Evolutionary conservation across 2,329 filamentous ascomycete species (phyloP).

Genomic region (Aspergillus ibericus): DNA sequence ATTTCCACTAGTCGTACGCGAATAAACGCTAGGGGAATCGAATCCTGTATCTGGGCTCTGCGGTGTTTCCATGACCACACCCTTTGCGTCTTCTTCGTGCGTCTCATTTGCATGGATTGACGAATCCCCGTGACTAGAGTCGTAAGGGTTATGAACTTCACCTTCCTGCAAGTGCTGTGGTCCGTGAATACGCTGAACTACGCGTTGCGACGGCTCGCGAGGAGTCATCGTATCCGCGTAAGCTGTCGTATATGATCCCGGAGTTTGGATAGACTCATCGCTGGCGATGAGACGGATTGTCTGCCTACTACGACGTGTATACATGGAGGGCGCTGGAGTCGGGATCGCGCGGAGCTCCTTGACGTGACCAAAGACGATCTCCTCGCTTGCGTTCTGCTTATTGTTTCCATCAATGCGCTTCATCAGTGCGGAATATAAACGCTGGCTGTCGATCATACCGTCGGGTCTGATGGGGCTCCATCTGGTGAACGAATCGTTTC

Average conservation of each 20-base stretch:
- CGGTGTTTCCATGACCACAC: slow-evolving; percentile 11
- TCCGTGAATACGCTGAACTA: not conserved
- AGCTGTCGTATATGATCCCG: slow-evolving; percentile 34
- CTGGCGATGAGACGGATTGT: slow-evolving; percentile 36
- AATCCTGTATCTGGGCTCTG: slow-evolving; percentile 10
- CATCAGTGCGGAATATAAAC: slow-evolving; percentile 47
- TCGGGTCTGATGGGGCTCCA: slow-evolving; percentile 19
- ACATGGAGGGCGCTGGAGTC: slow-evolving; percentile 28
- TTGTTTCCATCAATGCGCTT: slow-evolving; percentile 36
- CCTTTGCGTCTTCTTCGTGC: slow-evolving; percentile 22
- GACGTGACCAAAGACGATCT: slow-evolving; percentile 31
- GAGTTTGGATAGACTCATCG: slow-evolving; percentile 30
- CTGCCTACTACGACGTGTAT: slow-evolving; percentile 24
- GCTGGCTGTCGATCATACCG: slow-evolving; percentile 37
- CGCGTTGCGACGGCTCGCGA: slow-evolving; percentile 12
- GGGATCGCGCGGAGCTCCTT: slow-evolving; percentile 31
- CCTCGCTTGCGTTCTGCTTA: slow-evolving; percentile 21
- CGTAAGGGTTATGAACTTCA: not conserved
- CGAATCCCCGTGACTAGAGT: not conserved
- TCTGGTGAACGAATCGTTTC: slow-evolving; percentile 13
- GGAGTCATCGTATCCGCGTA: slow-evolving; percentile 25
- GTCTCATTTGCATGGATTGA: not conserved
- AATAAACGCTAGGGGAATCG: slow-evolving; percentile 46
- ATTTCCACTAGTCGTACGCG: slow-evolving; percentile 40
- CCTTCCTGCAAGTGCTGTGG: not conserved